These are phyloP conservation scores for Cryphonectria radicalis DNA, from an alignment of 2,329 filamentous ascomycete genomes.

Conservation along the genomic window DNA sequence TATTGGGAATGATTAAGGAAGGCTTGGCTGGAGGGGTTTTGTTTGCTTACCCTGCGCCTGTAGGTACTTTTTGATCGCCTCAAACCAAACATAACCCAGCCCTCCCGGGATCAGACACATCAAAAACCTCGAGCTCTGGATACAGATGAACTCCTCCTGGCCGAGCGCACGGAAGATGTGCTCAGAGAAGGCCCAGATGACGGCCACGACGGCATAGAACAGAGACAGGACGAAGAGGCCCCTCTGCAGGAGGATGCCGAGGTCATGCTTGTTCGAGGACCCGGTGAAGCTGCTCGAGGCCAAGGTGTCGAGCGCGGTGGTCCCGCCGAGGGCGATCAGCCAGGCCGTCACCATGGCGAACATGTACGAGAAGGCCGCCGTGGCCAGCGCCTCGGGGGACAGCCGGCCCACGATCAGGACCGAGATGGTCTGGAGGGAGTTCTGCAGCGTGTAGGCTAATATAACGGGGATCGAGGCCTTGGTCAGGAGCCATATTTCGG, in stretches of 20 bases:
- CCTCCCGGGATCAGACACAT: constrained; percentile 78
- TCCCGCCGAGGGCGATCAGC: constrained; percentile 84
- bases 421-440: constrained; percentile 80
- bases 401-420: constrained; percentile 81
- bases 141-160: constrained; percentile 77
- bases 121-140: constrained; percentile 74
- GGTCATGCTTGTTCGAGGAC: constrained; percentile 75
- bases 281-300: constrained; percentile 84
- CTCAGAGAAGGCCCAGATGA: constrained; percentile 77
- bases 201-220: constrained; percentile 74
- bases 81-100: constrained; percentile 86
- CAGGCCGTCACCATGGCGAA: constrained; percentile 89
- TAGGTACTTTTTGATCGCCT: constrained; percentile 82
- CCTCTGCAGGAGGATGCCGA: constrained; percentile 79
- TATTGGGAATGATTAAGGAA: not conserved
- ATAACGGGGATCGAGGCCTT: constrained; percentile 78
- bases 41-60: constrained; percentile 78
- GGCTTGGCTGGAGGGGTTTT: constrained; percentile 52
- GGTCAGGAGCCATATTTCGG: constrained; percentile 70
- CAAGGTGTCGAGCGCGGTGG: constrained; percentile 83
- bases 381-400: constrained; percentile 78
- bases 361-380: constrained; percentile 89
- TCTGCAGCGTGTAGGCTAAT: constrained; percentile 82
- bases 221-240: constrained; percentile 71
- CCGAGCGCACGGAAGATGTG: constrained; percentile 75